Base-by-base conservation (phyloP, 1,284 basidiomycete species). In the Coniferiporia weirii region DNA sequence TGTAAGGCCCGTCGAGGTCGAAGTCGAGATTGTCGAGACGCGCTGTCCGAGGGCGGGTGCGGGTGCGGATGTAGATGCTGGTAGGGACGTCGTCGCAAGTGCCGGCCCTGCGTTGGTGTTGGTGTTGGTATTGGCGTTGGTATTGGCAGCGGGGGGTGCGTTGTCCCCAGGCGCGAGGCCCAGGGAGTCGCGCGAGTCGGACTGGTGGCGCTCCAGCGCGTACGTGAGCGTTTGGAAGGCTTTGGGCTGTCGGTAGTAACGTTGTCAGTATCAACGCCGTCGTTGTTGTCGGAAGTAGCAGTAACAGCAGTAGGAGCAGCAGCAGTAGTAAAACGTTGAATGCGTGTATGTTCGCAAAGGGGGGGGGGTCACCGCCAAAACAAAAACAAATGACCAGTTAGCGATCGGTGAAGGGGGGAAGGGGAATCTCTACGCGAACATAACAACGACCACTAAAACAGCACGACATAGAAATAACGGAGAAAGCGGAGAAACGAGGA, bases 161-260 rank as follows among this genome's bases (percentile, higher is more conserved):
- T 12, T 17, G 17, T 17, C 27, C 44, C 54, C 52, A 36, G 22
- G 53, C 36, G 22, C 22, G 58, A 63, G 15, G 52, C 27, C 27
- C 27, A 53, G 46, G 34, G 52, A 38, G 44, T 61, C 49, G 65
- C 57, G 61, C 59, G 72, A 67, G 52, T 64, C 57, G 17, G 68
- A 65, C 57, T 64, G 65, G 57, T 79, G 75, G 34, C 66, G 71
- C 60, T 77, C 75, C 32, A 80, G 69, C 2, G 77, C 78, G 54
- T 68, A 66, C 8, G 72, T 76, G 15, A 85, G 75, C 7, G 70
- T 76, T 59, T 77, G 72, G 55, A 85, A 84, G 1, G 80, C 75
- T 48, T 72, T 66, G 2, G 79, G 77, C 84, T 85, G 61, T 45
- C 17, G 40, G 38, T 27, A 27, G 5, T 27, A 27, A 27, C 27